Base-by-base conservation (phyloP, 768 basidiomycete species). In the Tephrocybe sp. region DNA sequence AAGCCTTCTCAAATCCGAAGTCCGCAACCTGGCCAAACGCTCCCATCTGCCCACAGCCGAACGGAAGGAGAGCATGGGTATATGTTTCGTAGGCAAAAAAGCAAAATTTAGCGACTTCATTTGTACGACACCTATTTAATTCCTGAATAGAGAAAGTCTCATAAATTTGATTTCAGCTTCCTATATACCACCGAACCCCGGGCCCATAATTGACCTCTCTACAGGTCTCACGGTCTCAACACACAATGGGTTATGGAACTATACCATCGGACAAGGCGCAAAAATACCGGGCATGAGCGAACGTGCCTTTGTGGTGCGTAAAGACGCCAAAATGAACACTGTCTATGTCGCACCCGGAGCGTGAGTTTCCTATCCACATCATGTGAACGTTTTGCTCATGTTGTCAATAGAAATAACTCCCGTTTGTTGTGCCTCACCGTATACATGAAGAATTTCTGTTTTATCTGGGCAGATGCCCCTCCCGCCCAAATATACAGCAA, bases 81-180 rank as follows among this genome's bases (percentile, higher is more conserved):
- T 98, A 15, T 98, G 95, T 61, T 98, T 98, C 55, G 84, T 98
- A 1, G 95, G 94, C 4, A 82, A 94, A 61, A 83, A 86, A 60
- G 73, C 75, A 9, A 78, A 71, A 40, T 95, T 96, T 56, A 72
- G 76, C 22, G 68, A 79, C 8, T 98, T 95, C 62, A 65, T 95
- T 41, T 79, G 91, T 88, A 52, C 53, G 79, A 44, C 46, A n/a
- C n/a, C n/a, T n/a, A n/a, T n/a, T n/a, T n/a, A n/a, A n/a, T n/a
- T n/a, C n/a, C n/a, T n/a, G n/a, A n/a, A n/a, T n/a, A n/a, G n/a
- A n/a, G n/a, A n/a, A n/a, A 38, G 19, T 34, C 37, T 51, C 6
- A 51, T 13, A 19, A 28, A 44, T 44, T 15, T 15, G 5, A 12
- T 30, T n/a, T 2, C 44, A 97, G 94, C 85, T 1, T 78, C 87